Evolutionary conservation across 1,284 basidiomycete species (phyloP), one percentile per base, ranked within the genome.

Genomic region (Xanthoconium separans): DNA sequence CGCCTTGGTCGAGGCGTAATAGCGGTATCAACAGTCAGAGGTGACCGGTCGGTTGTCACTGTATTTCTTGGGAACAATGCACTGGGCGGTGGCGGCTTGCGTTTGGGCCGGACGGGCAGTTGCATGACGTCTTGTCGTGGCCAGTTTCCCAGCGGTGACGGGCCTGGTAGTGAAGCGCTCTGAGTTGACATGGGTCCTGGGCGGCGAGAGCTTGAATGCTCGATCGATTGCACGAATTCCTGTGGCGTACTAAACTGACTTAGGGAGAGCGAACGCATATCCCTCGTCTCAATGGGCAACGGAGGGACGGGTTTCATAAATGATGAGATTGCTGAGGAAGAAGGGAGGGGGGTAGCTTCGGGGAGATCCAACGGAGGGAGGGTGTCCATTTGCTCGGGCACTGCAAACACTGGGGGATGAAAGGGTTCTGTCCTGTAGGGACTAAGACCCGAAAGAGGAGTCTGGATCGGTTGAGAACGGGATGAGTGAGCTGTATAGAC

Each of bases 121-220:
- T 73, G 68, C 61, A 79, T 73, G 44, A 76, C 70, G 57, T 83
- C 76, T 15, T 64, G 59, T 29, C 79, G 77, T 18, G 83, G 83
- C 84, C 83, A 86, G 44, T 78, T 64, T 20, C 81, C 80, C 1
- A 85, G 68, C 6, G 79, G 81, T 13, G 76, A 70, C n/a, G 80
- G 77, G 8, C 74, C 73, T 15, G 73, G 57, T 3, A 59, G 56
- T 9, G 56, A 54, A 16, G 2, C 20, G 56, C 50, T 53, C 34
- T 54, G 54, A 51, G 18, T 31, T 45, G 47, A 44, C 9, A 51
- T 31, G 13, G 55, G 55, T 46, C 44, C 55, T 49, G 64, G 58
- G 22, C 64, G 54, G 43, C 69, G 58, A 53, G 65, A 55, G 42
- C 65, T 61, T 3, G 70, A 62, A 52, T 77, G 75, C 22, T 73